Evolutionary conservation across 2,329 filamentous ascomycete species (phyloP), one percentile per base, ranked within the genome.

Genomic region (Fusarium tricinctum): DNA sequence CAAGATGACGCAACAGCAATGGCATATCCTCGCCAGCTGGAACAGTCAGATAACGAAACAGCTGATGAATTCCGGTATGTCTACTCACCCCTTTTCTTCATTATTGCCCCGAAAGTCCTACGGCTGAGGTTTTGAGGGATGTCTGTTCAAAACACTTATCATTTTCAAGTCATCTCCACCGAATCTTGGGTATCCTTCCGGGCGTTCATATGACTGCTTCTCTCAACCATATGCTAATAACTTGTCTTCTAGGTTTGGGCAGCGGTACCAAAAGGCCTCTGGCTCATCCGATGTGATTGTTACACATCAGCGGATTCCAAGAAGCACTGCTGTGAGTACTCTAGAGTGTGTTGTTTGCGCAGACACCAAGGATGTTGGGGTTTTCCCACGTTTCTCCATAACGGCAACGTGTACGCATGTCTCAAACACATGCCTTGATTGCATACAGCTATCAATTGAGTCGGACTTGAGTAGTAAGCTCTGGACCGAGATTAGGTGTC

Each of bases 401-500:
- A 79, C 80, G 1, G 62, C 73, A 15, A 58, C 69, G 17, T 82
- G 80, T 64, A 68, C 46, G 4, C 80, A 82, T 49, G 19, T 74
- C 2, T 77, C 79, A 4, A 64, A 35, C 2, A 73, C 78, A 14
- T 82, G 80, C 33, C 68, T 78, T 12, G 73, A 74, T 17, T 82
- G 80, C 39, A 28, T 82, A 5, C 71, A 75, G 10, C 65, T 70
- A 8, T 80, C 76, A 3, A 80, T 82, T 38, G 69, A 69, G 23
- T 73, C 75, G 3, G 78, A 80, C 46, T 47, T 82, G 15, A 70
- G 70, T 30, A 74, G 47, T 63, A 78, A 76, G 22, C 58, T 78
- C 3, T 83, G 82, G 80, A 80, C 82, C 33, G 78, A 83, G 12
- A 80, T 88, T 40, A 77, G 76, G 44, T 89, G 87, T 51, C 85